Evolutionary conservation across 1,139 yeast genomes (phyloP).

Genomic region (Taphrina sp.): DNA sequence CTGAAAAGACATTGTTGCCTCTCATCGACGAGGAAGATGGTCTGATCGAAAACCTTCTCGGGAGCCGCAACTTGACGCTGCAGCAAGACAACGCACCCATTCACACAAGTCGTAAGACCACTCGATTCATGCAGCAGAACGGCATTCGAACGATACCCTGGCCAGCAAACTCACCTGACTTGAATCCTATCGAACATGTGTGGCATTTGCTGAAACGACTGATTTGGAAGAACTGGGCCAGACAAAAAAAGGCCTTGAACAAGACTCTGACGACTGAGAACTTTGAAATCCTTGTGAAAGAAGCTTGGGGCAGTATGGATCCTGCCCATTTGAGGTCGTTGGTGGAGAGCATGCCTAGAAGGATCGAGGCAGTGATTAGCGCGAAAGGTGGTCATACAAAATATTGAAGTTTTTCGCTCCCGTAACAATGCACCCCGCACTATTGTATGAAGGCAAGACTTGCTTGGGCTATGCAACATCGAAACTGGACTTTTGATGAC

Average conservation of each 20-base stretch:
- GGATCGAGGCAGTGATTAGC: not conserved
- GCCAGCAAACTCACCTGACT: conserved; percentile 14
- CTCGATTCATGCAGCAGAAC: conserved; percentile 1
- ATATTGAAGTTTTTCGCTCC: not conserved
- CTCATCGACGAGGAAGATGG: conserved; percentile 2
- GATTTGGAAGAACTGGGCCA: conserved; percentile 3
- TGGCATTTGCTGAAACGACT: not conserved
- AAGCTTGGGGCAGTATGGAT: not conserved
- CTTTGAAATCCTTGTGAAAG: not conserved
- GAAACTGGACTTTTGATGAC: too few relatives aligned
- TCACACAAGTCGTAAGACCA: not conserved
- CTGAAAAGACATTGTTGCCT: not conserved
- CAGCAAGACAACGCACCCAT: not conserved
- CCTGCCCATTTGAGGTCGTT: not conserved
- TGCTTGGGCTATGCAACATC: too few relatives aligned
- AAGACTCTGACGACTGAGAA: not conserved
- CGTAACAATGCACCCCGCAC: not conserved
- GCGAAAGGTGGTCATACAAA: not conserved
- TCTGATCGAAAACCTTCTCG: not conserved
- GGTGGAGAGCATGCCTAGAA: not conserved
- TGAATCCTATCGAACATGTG: conserved; percentile 2
- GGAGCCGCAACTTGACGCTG: not conserved
- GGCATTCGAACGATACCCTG: not conserved
- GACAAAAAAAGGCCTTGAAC: not conserved
- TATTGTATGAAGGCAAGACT: too few relatives aligned